A percentile compares a stretch with the other conserved stretches of the same genome.
These are phyloP conservation scores for Calonectria multiphialidica DNA, from an alignment of 2,329 filamentous ascomycete genomes.

Conservation along the genomic window DNA sequence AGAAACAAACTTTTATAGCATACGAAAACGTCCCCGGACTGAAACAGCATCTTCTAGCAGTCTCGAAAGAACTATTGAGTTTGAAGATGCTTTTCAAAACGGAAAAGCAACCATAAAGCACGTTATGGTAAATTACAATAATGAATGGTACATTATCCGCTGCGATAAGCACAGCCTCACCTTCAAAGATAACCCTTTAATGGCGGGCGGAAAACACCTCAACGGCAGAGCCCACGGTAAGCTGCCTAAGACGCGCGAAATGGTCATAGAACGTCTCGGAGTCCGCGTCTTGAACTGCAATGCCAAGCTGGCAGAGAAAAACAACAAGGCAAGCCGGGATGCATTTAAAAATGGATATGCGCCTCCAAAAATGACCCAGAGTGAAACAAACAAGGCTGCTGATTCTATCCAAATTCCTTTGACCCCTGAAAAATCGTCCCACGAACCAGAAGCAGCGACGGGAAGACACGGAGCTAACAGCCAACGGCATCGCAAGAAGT, in stretches of 20 bases:
- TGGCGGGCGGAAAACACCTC: constrained; percentile 12
- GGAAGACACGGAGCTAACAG: not conserved
- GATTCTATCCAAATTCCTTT: not conserved
- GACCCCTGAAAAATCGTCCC: not conserved
- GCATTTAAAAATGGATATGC: not conserved
- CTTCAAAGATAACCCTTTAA: constrained; percentile 8
- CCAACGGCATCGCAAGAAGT: not conserved
- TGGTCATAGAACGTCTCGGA: not conserved
- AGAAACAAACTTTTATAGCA: not conserved
- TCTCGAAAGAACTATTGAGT: not conserved
- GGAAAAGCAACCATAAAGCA: constrained; percentile 16
- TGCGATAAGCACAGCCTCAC: constrained; percentile 2
- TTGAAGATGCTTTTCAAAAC: constrained; percentile 12
- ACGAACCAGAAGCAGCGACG: not conserved
- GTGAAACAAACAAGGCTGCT: not conserved
- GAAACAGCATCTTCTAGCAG: not conserved
- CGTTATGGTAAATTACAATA: constrained; percentile 1
- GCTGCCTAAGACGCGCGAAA: not conserved
- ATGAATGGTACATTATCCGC: constrained; percentile 20
- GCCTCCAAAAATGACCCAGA: not conserved
- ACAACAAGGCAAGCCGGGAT: not conserved
- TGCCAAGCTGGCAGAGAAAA: not conserved
- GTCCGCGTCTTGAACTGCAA: constrained; percentile 11
- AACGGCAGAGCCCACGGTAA: not conserved
- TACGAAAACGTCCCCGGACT: not conserved